A percentile compares a stretch with the other conserved stretches of the same genome.
Evolutionary conservation across 179 eudicot genomes (phyloP).

Genomic region (Heliamphora ciliata): DNA sequence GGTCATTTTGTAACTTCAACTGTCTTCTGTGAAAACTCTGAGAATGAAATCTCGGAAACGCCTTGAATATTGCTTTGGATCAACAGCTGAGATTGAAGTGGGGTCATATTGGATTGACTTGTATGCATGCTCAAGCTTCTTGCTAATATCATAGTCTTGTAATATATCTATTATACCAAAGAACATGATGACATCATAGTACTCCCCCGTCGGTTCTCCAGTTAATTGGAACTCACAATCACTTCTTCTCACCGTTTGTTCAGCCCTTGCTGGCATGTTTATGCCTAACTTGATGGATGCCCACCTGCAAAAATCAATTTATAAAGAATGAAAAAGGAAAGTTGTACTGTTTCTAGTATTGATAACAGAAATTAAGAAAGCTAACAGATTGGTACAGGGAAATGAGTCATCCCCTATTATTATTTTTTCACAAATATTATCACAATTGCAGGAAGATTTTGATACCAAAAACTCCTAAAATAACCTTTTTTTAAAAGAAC

Average conservation of each 20-base stretch:
- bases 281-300: conserved; percentile 54
- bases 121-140: conserved; percentile 87
- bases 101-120: conserved; percentile 76
- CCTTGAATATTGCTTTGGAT: conserved; percentile 66
- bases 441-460: no score
- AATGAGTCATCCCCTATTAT: no score
- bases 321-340: neutral
- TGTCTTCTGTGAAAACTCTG: conserved; percentile 60
- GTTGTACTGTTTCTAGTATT: neutral
- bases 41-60: conserved; percentile 72
- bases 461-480: no score
- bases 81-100: conserved; percentile 79
- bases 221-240: conserved; percentile 45
- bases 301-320: conserved; percentile 34
- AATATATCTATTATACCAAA: conserved; percentile 81
- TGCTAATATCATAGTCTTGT: conserved; percentile 85
- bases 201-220: conserved; percentile 73
- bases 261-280: conserved; percentile 72
- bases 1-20: conserved; percentile 10
- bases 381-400: no score
- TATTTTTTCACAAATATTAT: no score
- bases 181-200: conserved; percentile 54
- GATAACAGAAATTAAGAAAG: no score
- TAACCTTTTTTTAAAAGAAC: no score
- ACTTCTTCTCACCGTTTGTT: conserved; percentile 50